Evolutionary conservation across 306 rosid genomes (phyloP).

Genomic region (Quercus mongolica): DNA sequence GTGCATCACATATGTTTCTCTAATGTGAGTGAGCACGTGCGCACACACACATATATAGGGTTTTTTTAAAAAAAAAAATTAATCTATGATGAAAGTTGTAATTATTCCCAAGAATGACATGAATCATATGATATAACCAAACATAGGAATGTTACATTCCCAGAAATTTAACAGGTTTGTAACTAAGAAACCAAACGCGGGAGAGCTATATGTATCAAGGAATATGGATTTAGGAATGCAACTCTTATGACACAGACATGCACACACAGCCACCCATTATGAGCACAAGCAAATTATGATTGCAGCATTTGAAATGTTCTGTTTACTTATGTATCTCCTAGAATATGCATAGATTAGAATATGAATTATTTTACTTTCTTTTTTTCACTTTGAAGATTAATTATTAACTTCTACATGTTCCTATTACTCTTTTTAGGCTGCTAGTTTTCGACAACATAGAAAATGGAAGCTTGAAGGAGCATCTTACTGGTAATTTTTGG

Average conservation of each 20-base stretch:
- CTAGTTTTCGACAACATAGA: conserved; percentile 72
- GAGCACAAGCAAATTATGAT: not conserved
- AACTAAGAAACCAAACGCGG: too few species aligned
- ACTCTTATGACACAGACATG: not conserved
- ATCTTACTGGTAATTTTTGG: conserved; percentile 65
- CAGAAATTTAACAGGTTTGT: too few species aligned
- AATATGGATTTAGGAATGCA: too few species aligned
- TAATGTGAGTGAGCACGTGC: not conserved
- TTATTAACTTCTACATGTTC: conserved; percentile 2
- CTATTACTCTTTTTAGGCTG: conserved; percentile 45
- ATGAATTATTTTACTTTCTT: not conserved
- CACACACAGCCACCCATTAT: not conserved
- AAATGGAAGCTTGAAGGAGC: conserved; percentile 91
- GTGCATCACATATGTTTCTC: not conserved
- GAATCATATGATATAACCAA: too few species aligned
- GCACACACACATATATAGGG: too few species aligned
- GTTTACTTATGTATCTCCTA: not conserved
- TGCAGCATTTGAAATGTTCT: not conserved
- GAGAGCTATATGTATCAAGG: too few species aligned
- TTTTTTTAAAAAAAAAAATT: too few species aligned
- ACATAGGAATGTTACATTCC: too few species aligned
- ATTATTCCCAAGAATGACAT: too few species aligned
- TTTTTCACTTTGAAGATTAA: not conserved
- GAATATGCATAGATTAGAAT: not conserved
- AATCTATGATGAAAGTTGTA: too few species aligned